Base-by-base conservation (phyloP, 108 stramenopile genomes). In the Seminavis robusta region DNA sequence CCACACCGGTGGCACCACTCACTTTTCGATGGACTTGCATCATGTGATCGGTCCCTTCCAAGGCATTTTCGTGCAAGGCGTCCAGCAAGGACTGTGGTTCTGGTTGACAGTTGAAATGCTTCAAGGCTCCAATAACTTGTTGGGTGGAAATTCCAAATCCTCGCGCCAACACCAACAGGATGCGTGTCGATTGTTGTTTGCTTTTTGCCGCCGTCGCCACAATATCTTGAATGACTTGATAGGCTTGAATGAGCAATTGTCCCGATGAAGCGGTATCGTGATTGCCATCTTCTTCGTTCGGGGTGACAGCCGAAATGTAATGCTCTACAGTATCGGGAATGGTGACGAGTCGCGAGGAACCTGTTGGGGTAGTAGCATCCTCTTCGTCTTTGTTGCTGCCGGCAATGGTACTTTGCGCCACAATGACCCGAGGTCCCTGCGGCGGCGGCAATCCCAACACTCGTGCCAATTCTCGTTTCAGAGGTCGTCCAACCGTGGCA, bases 401-500 rank as follows among this genome's bases (percentile, higher is more conserved):
- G 11, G 10, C n/a, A 4, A 6, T 43, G 4, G 9, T 4, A 43
- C 6, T 43, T 6, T 5, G 8, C 48, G 5, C 7, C 23, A 5
- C 7, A 4, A 29, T 49, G 2, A 87, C 83, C 23, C 57, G 52
- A 3, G 92, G 92, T 51, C 82, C 83, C 67, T 93, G 80, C 33
- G 85, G 70, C 41, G 84, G 82, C 20, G 80, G 55, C 36, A 94
- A 61, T 25, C 90, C 90, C 52, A 97, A 55, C 13, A 95, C 84
- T 32, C 92, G 79, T 6, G 86, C 64, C 20, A 97, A 45, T 50
- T 95, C 95, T 30, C 97, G 79, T 56, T 81, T 81, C 27, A 98
- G 73, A 6, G 89, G 82, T 27, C 97, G 68, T 16, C 97, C 97
- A 28, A 98, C 93, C 0, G 97, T 98, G 4, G 97, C 95, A 62